Evolutionary conservation across 441 rosid species (phyloP), one percentile per base, ranked within the genome.

Genomic region (Eruca vesicaria): DNA sequence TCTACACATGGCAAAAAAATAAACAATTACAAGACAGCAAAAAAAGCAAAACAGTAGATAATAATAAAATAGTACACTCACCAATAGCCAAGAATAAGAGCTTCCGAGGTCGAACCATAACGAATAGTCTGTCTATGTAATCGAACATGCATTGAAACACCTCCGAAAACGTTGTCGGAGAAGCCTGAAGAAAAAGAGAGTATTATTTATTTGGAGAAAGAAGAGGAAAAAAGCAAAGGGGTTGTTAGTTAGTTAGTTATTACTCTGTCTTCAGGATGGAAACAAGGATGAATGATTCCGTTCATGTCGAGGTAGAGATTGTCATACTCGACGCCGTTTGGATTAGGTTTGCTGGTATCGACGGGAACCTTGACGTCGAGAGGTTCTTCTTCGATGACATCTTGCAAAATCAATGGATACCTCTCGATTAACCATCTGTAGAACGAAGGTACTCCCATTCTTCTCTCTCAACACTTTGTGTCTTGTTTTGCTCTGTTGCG

Each of bases 271-370:
- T 91, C 97, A 19, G 97, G 97, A 41, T 89, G 97, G 72, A 91
- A 91, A 76, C 97, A 91, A 15, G 97, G 97, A 20, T 89, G 97
- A 53, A 91, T 88, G 78, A 89, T 89, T 82, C 92, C 92, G 72
- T 91, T 91, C 97, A 89, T 91, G 63, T 91, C 97, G 82, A 91
- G 97, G 82, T 89, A 91, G 50, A 91, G 80, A 81, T 89, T 91
- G 68, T 91, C 97, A 63, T 75, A 91, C 73, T 91, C 95, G 32
- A 89, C 36, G 16, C 77, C 66, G 78, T 91, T 91, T 5, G 97
- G 95, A 68, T 89, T 89, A 35, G 90, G 83, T 52, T 72, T 72
- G 72, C 91, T 88, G 10, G 91, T 86, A 63, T 91, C 90, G 61
- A 91, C 89, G 5, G 95, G 90, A 74, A 91, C 75, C 77, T 74